Evolutionary conservation across 176 grass and related monocot genomes (phyloP).

Genomic region (Dendrocalamus sinicus): DNA sequence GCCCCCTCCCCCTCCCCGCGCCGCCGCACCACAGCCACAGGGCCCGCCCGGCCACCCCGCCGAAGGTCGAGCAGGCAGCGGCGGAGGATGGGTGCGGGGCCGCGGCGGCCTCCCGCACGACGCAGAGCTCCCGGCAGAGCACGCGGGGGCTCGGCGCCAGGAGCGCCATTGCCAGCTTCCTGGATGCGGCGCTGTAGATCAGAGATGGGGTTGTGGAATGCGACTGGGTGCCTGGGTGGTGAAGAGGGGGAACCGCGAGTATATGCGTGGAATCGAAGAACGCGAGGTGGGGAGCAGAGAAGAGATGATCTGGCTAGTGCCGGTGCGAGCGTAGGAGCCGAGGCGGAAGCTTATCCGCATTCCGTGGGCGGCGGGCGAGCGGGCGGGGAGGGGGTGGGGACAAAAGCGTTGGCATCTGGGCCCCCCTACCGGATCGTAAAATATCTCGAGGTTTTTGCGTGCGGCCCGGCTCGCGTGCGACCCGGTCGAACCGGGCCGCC

Average conservation of each 20-base stretch:
- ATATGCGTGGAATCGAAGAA: slow-evolving; percentile 20
- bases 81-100: slow-evolving; percentile 4
- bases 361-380: too few relatives aligned
- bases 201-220: background rate
- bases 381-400: background rate
- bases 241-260: background rate
- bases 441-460: slow-evolving; percentile 37
- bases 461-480: too few relatives aligned
- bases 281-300: background rate
- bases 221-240: background rate
- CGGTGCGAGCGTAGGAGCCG: background rate
- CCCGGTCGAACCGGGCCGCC: too few relatives aligned
- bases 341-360: slow-evolving; percentile 23
- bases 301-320: background rate
- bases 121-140: slow-evolving; percentile 52
- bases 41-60: slow-evolving; percentile 26
- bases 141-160: slow-evolving; percentile 58
- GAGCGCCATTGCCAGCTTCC: slow-evolving; percentile 51
- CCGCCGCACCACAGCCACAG: slow-evolving; percentile 37
- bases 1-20: background rate
- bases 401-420: slow-evolving; percentile 43
- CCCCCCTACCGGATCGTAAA: slow-evolving; percentile 29
- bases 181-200: background rate
- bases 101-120: slow-evolving; percentile 37
- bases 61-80: slow-evolving; percentile 51